Conservation (phyloP, 306 rosid species). For the Comarum palustre region DNA sequence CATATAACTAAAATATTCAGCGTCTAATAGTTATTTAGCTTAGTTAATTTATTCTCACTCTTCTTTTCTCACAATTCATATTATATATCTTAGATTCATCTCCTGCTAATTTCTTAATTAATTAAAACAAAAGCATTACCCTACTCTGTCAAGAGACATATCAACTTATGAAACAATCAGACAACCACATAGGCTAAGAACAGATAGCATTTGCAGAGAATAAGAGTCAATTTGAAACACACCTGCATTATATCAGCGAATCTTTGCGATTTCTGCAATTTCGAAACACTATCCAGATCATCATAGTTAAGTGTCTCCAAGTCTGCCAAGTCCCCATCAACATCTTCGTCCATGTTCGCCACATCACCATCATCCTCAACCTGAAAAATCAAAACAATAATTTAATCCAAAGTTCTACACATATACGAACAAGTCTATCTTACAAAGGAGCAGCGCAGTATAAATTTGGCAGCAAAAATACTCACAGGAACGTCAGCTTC, state of each 20-base stretch:
- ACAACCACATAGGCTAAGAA: not conserved
- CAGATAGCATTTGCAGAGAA: not conserved
- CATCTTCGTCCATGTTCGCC: slow-evolving; percentile 82
- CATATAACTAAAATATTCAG: not conserved
- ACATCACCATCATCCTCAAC: slow-evolving; percentile 59
- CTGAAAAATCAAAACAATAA: slow-evolving; percentile 25
- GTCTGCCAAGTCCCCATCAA: slow-evolving; percentile 88
- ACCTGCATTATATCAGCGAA: slow-evolving; percentile 76
- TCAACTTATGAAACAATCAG: not conserved
- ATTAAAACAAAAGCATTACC: not conserved
- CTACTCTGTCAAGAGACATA: not conserved
- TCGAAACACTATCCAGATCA: slow-evolving; percentile 90
- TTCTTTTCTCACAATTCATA: not conserved
- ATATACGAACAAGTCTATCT: not conserved
- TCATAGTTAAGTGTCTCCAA: slow-evolving; percentile 82
- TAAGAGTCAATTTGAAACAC: slow-evolving; percentile 9
- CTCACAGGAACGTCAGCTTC: slow-evolving; percentile 70
- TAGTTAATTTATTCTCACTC: not conserved
- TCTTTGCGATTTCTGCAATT: slow-evolving; percentile 85
- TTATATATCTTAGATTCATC: not conserved
- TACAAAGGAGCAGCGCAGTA: not conserved
- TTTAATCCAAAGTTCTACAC: not conserved
- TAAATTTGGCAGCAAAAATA: not conserved
- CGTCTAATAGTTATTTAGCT: not conserved
- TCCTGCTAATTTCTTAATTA: not conserved